Evolutionary conservation across 257 asterid genomes (phyloP).

Genomic region (Misopates orontium): DNA sequence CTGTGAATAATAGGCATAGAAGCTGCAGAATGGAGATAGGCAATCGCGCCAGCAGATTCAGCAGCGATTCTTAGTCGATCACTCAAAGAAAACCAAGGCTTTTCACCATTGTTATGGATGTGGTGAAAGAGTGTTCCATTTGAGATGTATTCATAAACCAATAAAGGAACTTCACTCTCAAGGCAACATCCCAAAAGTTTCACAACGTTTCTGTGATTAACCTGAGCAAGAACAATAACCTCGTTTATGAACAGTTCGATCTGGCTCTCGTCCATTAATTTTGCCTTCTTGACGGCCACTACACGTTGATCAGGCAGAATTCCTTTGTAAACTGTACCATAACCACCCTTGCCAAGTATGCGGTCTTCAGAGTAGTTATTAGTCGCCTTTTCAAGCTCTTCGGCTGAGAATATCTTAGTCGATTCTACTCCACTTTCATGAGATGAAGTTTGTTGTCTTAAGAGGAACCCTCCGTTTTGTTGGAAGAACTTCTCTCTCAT

Average conservation of each 20-base stretch:
- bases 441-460: slow-evolving; percentile 40
- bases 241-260: slow-evolving; percentile 45
- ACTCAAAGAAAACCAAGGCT: slow-evolving; percentile 43
- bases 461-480: too few relatives aligned
- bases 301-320: slow-evolving; percentile 30
- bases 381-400: slow-evolving; percentile 43
- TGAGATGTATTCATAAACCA: slow-evolving; percentile 38
- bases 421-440: slow-evolving; percentile 15
- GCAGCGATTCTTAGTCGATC: slow-evolving; percentile 37
- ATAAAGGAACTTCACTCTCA: slow-evolving; percentile 42
- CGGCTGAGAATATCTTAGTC: slow-evolving; percentile 37
- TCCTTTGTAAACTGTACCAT: too few relatives aligned
- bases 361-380: slow-evolving; percentile 40
- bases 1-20: slow-evolving; percentile 42
- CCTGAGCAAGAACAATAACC: slow-evolving; percentile 45
- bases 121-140: slow-evolving; percentile 35
- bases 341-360: slow-evolving; percentile 48
- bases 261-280: slow-evolving; percentile 34
- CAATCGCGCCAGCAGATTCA: slow-evolving; percentile 42
- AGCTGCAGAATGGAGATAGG: slow-evolving; percentile 50
- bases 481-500: slow-evolving; percentile 43
- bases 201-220: slow-evolving; percentile 46
- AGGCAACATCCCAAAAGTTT: slow-evolving; percentile 48
- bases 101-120: slow-evolving; percentile 31
- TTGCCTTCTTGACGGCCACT: slow-evolving; percentile 42